phyloP scores from a whole-genome alignment of 495 filamentous ascomycete genomes.

The Podospora fimiseda region DNA sequence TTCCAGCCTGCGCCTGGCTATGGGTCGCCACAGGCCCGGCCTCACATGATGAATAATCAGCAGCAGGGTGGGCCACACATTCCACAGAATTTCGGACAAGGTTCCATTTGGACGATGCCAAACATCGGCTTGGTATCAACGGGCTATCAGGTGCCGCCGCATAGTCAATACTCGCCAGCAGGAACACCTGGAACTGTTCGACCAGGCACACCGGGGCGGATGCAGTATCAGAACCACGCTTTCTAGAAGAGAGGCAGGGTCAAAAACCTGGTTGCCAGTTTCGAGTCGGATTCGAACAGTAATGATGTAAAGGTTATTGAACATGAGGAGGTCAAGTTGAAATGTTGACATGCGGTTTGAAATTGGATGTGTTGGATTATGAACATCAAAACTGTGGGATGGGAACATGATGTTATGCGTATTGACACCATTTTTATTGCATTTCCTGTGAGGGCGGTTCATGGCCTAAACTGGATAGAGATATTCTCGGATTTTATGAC shows the following conservation, averaged over 20 bases:
- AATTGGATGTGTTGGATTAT: too few species aligned
- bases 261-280: conserved; percentile 12
- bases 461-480: too few species aligned
- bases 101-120: neutral
- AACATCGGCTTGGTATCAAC: conserved; percentile 19
- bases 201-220: conserved; percentile 25
- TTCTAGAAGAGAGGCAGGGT: conserved; percentile 26
- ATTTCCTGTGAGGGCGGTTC: too few species aligned
- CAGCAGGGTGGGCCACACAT: conserved; percentile 7
- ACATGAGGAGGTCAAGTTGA: neutral
- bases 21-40: conserved; percentile 5
- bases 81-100: conserved; percentile 2
- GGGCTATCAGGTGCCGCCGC: conserved; percentile 23
- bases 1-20: conserved; percentile 13
- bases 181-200: conserved; percentile 13
- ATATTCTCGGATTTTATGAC: too few species aligned
- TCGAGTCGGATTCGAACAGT: conserved; percentile 7
- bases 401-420: neutral
- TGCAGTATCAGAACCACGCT: conserved; percentile 35
- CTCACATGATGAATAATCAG: conserved; percentile 18
- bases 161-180: conserved; percentile 25
- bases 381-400: neutral
- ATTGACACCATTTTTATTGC: neutral
- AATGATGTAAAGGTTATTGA: neutral
- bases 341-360: neutral